Base-by-base conservation (phyloP, 1,284 basidiomycete species). In the Malassezia cuniculi region DNA sequence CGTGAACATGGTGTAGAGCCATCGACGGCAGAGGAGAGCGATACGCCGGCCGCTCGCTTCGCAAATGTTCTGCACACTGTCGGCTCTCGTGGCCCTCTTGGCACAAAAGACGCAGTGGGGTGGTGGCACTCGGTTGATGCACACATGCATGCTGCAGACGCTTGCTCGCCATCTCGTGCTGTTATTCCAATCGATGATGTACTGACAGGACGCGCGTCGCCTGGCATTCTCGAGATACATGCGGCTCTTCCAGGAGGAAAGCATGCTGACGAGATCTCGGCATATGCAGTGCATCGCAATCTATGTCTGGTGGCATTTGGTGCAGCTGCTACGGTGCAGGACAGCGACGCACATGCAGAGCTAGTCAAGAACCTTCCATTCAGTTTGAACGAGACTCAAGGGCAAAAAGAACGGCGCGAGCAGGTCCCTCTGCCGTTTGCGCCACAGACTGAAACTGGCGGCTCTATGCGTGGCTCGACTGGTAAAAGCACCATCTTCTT, bases 401-500 rank as follows among this genome's bases (percentile, higher is more conserved):
- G 48, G 15, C 59, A 61, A 33, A 41, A 51, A 2, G 35, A 34
- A 15, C 31, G 56, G 10, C 38, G 59, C 11, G 56, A 54, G 19
- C 48, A 52, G 9, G 59, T 61, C 3, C 46, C 52, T 1, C 32
- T 61, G 7, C 59, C 59, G 8, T 61, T 50, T 30, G 50, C 59
- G 1, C 57, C 52, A 27, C 50, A 59, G 22, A 6, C 26, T 4
- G 11, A n/a, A 16, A 12, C 29, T 3, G n/a, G 20, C 7, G 8
- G 14, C 29, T 30, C 41, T 12, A 30, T 46, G 31, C 39, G 54
- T 9, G 59, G 57, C 14, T 46, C 34, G 7, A 57, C 56, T 1
- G 53, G 57, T 15, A 51, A 59, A 20, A 53, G 53, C 5, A 50
- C 49, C 21, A 61, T 61, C 46, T 55, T 61, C 18, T 61, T 61